Percentiles rank a stretch among this genome's conserved stretches.
phyloP scores from a whole-genome alignment of 2,329 filamentous ascomycete genomes.

The Aureobasidium melanogenum region DNA sequence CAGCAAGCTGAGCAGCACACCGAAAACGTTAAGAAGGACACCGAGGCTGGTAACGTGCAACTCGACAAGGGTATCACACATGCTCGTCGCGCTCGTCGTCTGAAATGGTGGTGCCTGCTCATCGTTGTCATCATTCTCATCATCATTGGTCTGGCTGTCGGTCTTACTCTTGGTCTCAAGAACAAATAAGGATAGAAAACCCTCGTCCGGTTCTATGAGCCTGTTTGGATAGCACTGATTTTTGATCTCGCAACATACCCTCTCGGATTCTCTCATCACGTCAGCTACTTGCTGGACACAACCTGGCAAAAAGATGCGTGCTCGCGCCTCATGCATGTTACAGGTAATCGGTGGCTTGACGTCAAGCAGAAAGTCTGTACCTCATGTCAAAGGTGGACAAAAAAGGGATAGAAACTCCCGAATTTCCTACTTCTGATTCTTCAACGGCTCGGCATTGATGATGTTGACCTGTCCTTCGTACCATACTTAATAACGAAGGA shows the following conservation, averaged over 20 bases:
- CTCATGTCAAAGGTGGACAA: neutral
- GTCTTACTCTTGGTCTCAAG: conserved; percentile 38
- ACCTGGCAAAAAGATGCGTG: neutral
- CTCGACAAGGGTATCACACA: conserved; percentile 59
- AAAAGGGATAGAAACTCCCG: neutral
- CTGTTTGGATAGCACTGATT: neutral
- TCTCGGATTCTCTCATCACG: neutral
- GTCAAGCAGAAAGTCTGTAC: neutral
- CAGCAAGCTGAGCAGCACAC: conserved; percentile 56
- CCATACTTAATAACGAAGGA: neutral
- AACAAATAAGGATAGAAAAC: neutral
- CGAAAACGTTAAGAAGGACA: conserved; percentile 54
- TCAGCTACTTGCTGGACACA: neutral
- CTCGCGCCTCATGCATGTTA: neutral
- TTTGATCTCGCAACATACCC: neutral
- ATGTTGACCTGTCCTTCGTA: neutral
- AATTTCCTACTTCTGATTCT: neutral
- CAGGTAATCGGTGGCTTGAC: neutral
- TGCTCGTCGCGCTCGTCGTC: conserved; percentile 58
- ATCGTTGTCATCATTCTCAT: conserved; percentile 42
- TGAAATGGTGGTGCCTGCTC: conserved; percentile 73
- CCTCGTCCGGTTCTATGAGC: neutral
- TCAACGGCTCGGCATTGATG: neutral
- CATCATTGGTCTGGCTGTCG: conserved; percentile 42
- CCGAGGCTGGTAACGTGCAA: conserved; percentile 60